These are phyloP conservation scores for Cladobotryum mycophilum DNA, from an alignment of 2,329 filamentous ascomycete genomes.

Conservation along the genomic window DNA sequence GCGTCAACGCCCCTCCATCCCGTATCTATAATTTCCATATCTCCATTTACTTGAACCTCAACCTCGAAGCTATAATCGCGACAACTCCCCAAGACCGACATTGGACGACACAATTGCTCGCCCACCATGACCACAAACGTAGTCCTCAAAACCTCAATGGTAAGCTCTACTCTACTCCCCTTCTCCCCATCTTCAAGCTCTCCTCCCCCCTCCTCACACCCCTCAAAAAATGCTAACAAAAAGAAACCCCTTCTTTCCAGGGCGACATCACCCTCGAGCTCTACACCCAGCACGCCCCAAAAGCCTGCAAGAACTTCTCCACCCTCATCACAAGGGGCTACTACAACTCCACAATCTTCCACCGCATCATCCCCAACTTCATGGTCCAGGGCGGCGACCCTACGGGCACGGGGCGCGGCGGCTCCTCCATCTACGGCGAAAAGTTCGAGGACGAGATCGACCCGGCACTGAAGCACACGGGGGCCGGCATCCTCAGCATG, in stretches of 20 bases:
- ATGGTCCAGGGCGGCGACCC: constrained; percentile 96
- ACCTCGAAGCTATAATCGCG: no score
- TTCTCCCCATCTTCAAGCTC: neutral
- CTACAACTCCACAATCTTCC: constrained; percentile 81
- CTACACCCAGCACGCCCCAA: constrained; percentile 82
- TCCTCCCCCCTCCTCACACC: neutral
- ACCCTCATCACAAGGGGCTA: constrained; percentile 77
- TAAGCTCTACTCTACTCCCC: constrained; percentile 30
- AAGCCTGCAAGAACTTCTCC: constrained; percentile 81
- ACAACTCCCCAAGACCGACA: no score
- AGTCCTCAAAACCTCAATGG: constrained; percentile 79
- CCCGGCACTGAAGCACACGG: constrained; percentile 75
- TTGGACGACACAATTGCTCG: neutral
- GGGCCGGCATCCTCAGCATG: constrained; percentile 92
- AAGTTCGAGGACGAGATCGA: constrained; percentile 92
- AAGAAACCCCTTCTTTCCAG: constrained; percentile 36
- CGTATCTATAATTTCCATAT: no score
- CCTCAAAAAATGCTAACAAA: neutral
- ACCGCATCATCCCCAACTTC: constrained; percentile 92
- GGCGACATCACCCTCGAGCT: constrained; percentile 83
- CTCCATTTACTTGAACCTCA: no score
- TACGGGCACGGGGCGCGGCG: constrained; percentile 86
- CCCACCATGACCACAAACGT: constrained; percentile 67
- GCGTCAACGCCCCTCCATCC: neutral
- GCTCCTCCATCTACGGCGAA: constrained; percentile 82